These are phyloP conservation scores for Trichosporon sp. DNA, from an alignment of 1,284 basidiomycete species.

Conservation along the genomic window DNA sequence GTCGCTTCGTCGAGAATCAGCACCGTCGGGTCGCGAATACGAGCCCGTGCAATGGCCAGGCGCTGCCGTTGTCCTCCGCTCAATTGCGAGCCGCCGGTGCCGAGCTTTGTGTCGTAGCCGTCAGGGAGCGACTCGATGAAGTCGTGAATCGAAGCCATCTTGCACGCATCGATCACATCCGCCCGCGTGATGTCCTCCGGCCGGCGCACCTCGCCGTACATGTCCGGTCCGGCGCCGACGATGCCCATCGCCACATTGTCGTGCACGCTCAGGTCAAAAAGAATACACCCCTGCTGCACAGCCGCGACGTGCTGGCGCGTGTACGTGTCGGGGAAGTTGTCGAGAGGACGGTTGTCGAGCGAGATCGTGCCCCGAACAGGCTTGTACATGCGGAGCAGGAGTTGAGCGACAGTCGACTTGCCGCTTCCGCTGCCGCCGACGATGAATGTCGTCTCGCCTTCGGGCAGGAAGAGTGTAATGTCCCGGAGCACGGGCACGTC, in stretches of 20 bases:
- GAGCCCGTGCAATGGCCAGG: slow-evolving; percentile 82
- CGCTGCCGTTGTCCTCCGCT: slow-evolving; percentile 93
- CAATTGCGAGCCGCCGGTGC: slow-evolving; percentile 65
- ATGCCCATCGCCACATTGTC: slow-evolving; percentile 84
- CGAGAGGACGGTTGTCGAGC: slow-evolving; percentile 75
- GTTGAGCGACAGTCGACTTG: slow-evolving; percentile 82
- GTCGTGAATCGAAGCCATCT: slow-evolving; percentile 80
- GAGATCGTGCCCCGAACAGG: slow-evolving; percentile 60
- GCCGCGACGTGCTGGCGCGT: slow-evolving; percentile 66
- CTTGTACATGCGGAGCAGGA: slow-evolving; percentile 74
- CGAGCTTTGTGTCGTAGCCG: slow-evolving; percentile 81
- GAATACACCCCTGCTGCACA: slow-evolving; percentile 69
- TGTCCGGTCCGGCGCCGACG: slow-evolving; percentile 52
- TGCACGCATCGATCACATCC: slow-evolving; percentile 74
- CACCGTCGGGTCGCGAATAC: slow-evolving; percentile 78
- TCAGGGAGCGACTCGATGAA: slow-evolving; percentile 76
- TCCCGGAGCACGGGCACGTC: slow-evolving; percentile 47
- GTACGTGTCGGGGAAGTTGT: slow-evolving; percentile 70
- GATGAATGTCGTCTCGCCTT: slow-evolving; percentile 83
- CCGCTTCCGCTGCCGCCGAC: slow-evolving; percentile 87
- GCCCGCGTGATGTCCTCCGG: slow-evolving; percentile 55
- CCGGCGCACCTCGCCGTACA: slow-evolving; percentile 26
- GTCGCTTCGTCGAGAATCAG: slow-evolving; percentile 95
- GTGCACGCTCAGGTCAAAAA: slow-evolving; percentile 75
- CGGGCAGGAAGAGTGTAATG: slow-evolving; percentile 61